Percentiles rank a stretch among this genome's conserved stretches.
Conservation (phyloP, 768 basidiomycete genomes). For the Mrakia frigida region DNA sequence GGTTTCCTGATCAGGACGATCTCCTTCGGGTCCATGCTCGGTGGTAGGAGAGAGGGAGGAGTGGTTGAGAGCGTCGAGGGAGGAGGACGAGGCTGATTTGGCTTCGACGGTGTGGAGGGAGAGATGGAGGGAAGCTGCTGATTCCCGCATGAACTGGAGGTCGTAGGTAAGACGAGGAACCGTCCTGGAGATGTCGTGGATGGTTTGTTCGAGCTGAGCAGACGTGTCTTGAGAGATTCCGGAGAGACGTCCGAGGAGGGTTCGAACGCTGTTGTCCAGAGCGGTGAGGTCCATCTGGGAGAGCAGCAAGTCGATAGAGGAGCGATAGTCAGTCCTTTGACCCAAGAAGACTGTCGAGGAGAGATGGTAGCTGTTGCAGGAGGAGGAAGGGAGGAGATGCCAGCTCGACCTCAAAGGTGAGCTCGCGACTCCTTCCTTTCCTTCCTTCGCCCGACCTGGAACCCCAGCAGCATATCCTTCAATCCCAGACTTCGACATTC, state of each 20-base stretch:
- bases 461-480: no score
- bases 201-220: conserved; percentile 72
- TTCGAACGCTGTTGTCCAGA: conserved; percentile 68
- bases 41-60: not conserved
- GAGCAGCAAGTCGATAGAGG: not conserved
- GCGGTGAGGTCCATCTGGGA: conserved; percentile 49
- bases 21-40: conserved; percentile 33
- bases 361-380: conserved; percentile 28
- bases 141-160: conserved; percentile 93
- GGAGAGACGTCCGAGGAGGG: conserved; percentile 72
- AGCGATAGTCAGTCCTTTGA: not conserved
- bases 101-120: conserved; percentile 60
- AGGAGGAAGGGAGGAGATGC: conserved; percentile 27
- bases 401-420: not conserved
- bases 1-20: conserved; percentile 51
- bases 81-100: conserved; percentile 44
- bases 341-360: not conserved
- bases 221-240: conserved; percentile 85
- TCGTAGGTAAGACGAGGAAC: conserved; percentile 91
- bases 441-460: no score
- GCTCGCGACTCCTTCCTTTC: not conserved
- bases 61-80: conserved; percentile 12
- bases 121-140: conserved; percentile 68
- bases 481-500: no score
- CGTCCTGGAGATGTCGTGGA: conserved; percentile 85